Percentiles rank a stretch among this genome's conserved stretches.
These are phyloP conservation scores for Calamus simplicifolius DNA, from an alignment of 176 grass and related monocot species.

Conservation along the genomic window DNA sequence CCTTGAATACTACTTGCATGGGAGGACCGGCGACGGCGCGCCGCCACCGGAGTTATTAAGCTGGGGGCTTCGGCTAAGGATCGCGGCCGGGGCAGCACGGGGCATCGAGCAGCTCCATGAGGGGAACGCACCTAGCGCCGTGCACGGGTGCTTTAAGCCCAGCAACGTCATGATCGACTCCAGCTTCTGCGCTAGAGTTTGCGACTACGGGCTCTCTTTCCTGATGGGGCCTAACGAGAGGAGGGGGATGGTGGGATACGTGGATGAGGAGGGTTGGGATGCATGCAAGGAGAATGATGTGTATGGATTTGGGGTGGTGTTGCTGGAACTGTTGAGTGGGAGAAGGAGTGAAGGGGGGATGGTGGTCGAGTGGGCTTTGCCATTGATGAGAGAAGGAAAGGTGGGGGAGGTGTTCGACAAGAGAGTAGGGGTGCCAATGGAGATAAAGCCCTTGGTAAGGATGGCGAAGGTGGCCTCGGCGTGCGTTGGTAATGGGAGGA, in stretches of 20 bases:
- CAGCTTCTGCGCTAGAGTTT: conserved; percentile 20
- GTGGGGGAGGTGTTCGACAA: conserved; percentile 35
- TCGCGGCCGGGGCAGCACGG: conserved; percentile 41
- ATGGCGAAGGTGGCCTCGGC: conserved; percentile 52
- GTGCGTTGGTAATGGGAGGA: conserved; percentile 51
- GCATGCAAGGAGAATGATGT: conserved; percentile 50
- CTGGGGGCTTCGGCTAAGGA: conserved; percentile 35
- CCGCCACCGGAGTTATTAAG: background rate
- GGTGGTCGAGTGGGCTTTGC: conserved; percentile 50
- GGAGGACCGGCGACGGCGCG: background rate
- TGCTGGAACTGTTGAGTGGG: conserved; percentile 56
- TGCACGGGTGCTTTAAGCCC: conserved; percentile 36
- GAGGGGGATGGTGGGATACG: conserved; percentile 18
- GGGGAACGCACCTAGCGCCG: conserved; percentile 22
- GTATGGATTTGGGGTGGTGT: conserved; percentile 64
- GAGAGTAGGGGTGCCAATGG: conserved; percentile 25
- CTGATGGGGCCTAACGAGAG: conserved; percentile 8
- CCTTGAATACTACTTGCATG: conserved; percentile 22
- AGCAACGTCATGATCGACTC: conserved; percentile 43
- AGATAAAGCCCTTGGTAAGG: conserved; percentile 31
- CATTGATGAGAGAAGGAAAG: conserved; percentile 24
- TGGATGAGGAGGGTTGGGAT: conserved; percentile 15
- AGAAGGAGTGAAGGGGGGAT: conserved; percentile 32
- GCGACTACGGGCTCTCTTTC: conserved; percentile 58
- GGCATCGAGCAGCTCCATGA: conserved; percentile 58